A percentile compares a stretch with the other conserved stretches of the same genome.
Conservation (phyloP, 1,139 yeast species). For the Yamadazyma aaseri region DNA sequence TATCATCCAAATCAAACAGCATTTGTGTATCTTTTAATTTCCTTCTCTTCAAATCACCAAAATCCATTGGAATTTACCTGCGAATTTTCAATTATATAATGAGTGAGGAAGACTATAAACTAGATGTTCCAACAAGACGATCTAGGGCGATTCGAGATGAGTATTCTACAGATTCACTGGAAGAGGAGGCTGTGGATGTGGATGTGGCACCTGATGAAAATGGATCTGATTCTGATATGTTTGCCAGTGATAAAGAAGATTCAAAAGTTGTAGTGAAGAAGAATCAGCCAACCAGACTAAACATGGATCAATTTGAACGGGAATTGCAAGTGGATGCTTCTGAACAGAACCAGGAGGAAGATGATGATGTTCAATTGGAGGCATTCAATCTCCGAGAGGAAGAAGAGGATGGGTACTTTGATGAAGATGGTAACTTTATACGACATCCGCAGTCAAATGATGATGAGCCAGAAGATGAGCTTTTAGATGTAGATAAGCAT, state of each 20-base stretch:
- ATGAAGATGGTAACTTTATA: slow-evolving; percentile 61
- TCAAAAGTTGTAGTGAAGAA: slow-evolving; percentile 70
- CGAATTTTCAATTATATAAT: slow-evolving; percentile 3
- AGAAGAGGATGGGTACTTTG: slow-evolving; percentile 58
- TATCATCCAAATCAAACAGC: slow-evolving; percentile 21
- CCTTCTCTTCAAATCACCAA: slow-evolving; percentile 6
- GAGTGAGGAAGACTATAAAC: slow-evolving; percentile 17
- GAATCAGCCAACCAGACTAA: slow-evolving; percentile 50
- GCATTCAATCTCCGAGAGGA: slow-evolving; percentile 63
- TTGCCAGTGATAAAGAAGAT: slow-evolving; percentile 30
- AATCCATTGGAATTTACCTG: not conserved
- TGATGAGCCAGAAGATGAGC: slow-evolving; percentile 26
- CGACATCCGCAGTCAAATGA: slow-evolving; percentile 36
- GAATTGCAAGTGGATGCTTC: slow-evolving; percentile 12
- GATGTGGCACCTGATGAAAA: slow-evolving; percentile 9
- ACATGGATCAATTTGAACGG: slow-evolving; percentile 25
- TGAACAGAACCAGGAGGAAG: slow-evolving; percentile 1
- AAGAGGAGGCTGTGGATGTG: slow-evolving; percentile 9
- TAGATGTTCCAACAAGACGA: slow-evolving; percentile 24
- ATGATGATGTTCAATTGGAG: slow-evolving; percentile 35
- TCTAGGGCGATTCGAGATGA: slow-evolving; percentile 23
- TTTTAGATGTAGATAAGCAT: slow-evolving; percentile 40
- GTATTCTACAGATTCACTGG: slow-evolving; percentile 36
- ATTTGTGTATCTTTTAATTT: slow-evolving; percentile 9
- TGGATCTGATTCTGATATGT: slow-evolving; percentile 35